Evolutionary conservation across 257 asterid species (phyloP), one percentile per base, ranked within the genome.

Genomic region (Nemophila menziesii): DNA sequence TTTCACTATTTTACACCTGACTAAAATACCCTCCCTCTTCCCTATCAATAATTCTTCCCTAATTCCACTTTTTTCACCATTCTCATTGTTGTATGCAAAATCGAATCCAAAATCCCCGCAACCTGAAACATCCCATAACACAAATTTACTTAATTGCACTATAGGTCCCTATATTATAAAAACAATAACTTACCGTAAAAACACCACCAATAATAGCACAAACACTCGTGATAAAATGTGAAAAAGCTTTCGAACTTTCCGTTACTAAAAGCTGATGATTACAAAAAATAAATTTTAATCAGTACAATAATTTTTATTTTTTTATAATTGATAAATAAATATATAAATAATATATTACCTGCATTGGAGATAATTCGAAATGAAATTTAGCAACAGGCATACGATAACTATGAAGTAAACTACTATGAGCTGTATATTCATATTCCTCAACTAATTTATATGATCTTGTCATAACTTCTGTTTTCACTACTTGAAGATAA

Each of bases 341-440:
- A 33, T 27, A 21, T 12, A 0, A 16, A 3, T n/a, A 33, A 17
- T 36, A 29, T 52, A 16, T 41, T 50, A 85, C 99, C 96, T 90
- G 96, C 94, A 90, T 79, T 1, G 99, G 92, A 2, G 99, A 90
- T 26, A 52, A 85, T 66, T 90, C 94, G 43, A 62, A 85, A 64
- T 79, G 94, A 58, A 90, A 90, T 55, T 82, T 90, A 5, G 82
- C 89, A 22, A 62, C 94, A 5, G 96, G 99, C 62, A 90, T 70
- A 57, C 77, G 48, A 22, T 65, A 52, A 64, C 92, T 86, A 72
- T 75, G 93, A 47, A 64, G 63, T 77, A 90, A 68, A 66, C 99
- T 90, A 65, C 93, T 81, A 60, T 90, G 99, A 1, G 96, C 94
- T 34, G 96, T 85, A 67, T 90, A 90, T 57, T 79, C 99, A 4